Conservation (phyloP, 176 grass and related monocot species). For the Pontederia crassipes region DNA sequence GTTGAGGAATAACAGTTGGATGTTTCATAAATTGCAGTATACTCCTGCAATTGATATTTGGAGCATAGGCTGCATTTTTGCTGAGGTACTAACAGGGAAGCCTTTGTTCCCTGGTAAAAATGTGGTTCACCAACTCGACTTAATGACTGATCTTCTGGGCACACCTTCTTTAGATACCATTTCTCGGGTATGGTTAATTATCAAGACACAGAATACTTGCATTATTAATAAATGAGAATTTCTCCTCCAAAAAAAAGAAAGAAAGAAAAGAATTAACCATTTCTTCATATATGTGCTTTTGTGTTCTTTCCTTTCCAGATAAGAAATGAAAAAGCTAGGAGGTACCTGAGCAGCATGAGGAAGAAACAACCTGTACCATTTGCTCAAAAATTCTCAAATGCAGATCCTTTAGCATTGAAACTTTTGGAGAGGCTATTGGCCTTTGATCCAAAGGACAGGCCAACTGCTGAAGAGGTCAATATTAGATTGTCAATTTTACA, state of each 20-base stretch:
- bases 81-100: conserved; percentile 89
- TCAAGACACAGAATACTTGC: too few relatives aligned
- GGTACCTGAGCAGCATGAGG: conserved; percentile 84
- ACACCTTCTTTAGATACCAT: conserved; percentile 90
- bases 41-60: conserved; percentile 98
- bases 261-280: too few relatives aligned
- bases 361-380: conserved; percentile 82
- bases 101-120: conserved; percentile 99
- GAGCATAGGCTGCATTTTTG: conserved; percentile 99
- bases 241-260: too few relatives aligned
- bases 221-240: too few relatives aligned
- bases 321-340: conserved; percentile 96
- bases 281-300: neutral
- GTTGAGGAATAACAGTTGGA: conserved; percentile 4
- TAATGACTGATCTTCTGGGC: conserved; percentile 97
- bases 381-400: conserved; percentile 80
- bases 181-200: conserved; percentile 61
- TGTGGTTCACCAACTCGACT: conserved; percentile 97
- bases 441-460: conserved; percentile 93
- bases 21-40: conserved; percentile 66
- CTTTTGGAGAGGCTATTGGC: conserved; percentile 86
- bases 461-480: conserved; percentile 73
- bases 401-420: conserved; percentile 76
- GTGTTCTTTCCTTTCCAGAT: conserved; percentile 32
- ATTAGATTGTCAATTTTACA: conserved; percentile 8